These are phyloP conservation scores for Fusarium falciforme DNA, from an alignment of 2,329 filamentous ascomycete species.

Conservation along the genomic window DNA sequence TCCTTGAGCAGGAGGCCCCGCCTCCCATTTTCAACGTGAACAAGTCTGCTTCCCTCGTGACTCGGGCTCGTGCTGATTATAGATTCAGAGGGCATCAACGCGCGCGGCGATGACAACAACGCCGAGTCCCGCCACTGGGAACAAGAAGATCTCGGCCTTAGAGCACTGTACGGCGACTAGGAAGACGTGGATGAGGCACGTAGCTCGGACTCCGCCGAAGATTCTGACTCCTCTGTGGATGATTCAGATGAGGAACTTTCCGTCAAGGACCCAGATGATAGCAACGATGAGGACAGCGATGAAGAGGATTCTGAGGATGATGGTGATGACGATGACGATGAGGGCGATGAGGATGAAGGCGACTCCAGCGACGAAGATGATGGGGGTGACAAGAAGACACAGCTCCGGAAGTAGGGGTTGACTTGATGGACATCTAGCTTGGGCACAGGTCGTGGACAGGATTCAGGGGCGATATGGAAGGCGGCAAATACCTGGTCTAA, in stretches of 20 bases:
- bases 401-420: neutral
- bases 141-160: neutral
- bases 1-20: neutral
- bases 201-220: neutral
- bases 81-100: too few relatives aligned
- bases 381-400: neutral
- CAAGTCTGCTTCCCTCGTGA: neutral
- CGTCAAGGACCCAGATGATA: neutral
- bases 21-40: neutral
- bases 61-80: neutral
- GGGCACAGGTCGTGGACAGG: neutral
- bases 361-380: neutral
- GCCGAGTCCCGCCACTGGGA: too few relatives aligned
- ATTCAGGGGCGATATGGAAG: neutral
- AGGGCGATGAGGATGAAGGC: neutral
- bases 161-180: neutral
- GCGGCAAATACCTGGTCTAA: neutral
- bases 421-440: neutral
- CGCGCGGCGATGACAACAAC: too few relatives aligned
- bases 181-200: neutral
- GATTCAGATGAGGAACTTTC: neutral
- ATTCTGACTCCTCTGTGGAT: neutral
- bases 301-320: neutral
- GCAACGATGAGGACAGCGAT: neutral
- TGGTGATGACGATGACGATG: neutral